phyloP scores from a whole-genome alignment of 495 filamentous ascomycete species.

The Penicillium longicatenatum region DNA sequence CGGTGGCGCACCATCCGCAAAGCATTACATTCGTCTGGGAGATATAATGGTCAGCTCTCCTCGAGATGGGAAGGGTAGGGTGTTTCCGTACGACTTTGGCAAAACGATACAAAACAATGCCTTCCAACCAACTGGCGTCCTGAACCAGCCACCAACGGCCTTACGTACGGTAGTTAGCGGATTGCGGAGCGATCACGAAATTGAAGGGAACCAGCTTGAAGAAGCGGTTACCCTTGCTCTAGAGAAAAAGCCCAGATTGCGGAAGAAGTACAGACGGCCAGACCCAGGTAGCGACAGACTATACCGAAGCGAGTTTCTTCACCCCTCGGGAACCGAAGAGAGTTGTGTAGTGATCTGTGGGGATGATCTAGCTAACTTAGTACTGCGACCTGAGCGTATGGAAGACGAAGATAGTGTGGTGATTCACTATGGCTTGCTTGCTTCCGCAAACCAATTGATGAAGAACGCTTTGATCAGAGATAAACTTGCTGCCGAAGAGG shows the following conservation, averaged over 20 bases:
- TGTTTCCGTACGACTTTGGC: not conserved
- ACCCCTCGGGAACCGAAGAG: not conserved
- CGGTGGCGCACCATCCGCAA: slow-evolving; percentile 22
- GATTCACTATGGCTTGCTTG: slow-evolving; percentile 28
- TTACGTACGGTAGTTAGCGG: not conserved
- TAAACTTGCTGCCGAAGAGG: slow-evolving; percentile 7
- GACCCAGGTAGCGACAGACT: not conserved
- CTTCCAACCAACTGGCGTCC: not conserved
- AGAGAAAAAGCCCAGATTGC: not conserved
- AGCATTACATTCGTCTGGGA: slow-evolving; percentile 27
- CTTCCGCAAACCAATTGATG: slow-evolving; percentile 24
- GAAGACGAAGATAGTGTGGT: not conserved
- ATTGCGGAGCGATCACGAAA: not conserved
- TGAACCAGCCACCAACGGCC: not conserved
- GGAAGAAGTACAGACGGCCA: not conserved
- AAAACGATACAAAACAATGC: not conserved
- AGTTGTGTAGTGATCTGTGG: not conserved
- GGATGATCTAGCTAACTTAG: not conserved
- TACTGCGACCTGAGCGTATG: not conserved
- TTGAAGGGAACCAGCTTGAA: not conserved
- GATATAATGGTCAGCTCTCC: slow-evolving; percentile 19
- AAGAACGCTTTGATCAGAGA: slow-evolving; percentile 19
- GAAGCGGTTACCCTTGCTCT: not conserved
- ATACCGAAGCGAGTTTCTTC: not conserved
- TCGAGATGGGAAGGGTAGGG: not conserved